Evolutionary conservation across 768 basidiomycete genomes (phyloP), one percentile per base, ranked within the genome.

Genomic region (Neoboletus subvelutipes): DNA sequence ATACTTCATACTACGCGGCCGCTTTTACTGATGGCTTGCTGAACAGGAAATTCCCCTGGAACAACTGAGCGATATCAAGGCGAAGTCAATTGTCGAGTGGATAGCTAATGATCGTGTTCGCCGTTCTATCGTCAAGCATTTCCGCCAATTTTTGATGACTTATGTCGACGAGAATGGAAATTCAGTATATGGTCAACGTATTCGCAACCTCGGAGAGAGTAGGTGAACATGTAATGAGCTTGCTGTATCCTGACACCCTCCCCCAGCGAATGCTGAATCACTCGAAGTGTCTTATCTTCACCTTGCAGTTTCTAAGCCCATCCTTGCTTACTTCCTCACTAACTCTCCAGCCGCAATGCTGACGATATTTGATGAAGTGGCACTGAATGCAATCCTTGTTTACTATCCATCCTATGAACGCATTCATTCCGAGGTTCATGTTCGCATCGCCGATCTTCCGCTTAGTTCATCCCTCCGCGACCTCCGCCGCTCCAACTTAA

Each of bases 211-310:
- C 33, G 97, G 97, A 71, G 96, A 98, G 84, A 87, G 96, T 97
- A 64, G 73, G 82, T 73, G 8, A 58, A 52, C 43, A 18, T 36
- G 37, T 36, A 22, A 50, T 12, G n/a, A 37, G n/a, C 51, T 22
- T 61, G 15, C 46, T 24, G n/a, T 63, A 50, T 51, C 18, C 60
- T 61, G 51, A 62, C 57, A 48, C 18, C 15, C 36, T 54, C 33
- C 20, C 7, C 26, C 62, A 98, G 97, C 87, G 67, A 98, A 99
- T 73, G 85, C 95, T 34, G 97, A 99, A 75, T 98, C 95, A 0
- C 84, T 99, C 56, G 97, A 98, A 73, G 92, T 98, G 26, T 98
- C 95, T 1, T 98, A 95, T 73, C 81, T 93, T n/a, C 96, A 99
- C 69, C 83, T 99, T 18, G 88, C 92, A 1, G 75, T 86, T 53